Percentiles rank a stretch among this genome's conserved stretches.
Conservation (phyloP, 306 rosid species). For the Lablab purpureus region DNA sequence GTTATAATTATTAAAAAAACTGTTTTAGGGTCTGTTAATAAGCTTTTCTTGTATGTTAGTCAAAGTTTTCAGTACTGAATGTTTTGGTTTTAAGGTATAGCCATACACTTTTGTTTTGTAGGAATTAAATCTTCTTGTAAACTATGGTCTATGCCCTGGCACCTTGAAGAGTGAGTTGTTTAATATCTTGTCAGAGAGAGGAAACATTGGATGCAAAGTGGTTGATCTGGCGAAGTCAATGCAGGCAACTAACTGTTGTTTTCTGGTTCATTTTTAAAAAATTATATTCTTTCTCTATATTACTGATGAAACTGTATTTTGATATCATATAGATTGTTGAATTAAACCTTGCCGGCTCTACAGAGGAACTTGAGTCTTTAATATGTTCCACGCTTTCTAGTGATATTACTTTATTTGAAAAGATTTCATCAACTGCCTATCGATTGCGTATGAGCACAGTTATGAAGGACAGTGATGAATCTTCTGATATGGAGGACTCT, state of each 20-base stretch:
- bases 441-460: constrained; percentile 76
- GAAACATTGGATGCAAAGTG: constrained; percentile 82
- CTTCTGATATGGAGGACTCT: constrained; percentile 82
- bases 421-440: constrained; percentile 88
- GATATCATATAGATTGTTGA: constrained; percentile 71
- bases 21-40: not conserved
- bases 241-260: constrained; percentile 56
- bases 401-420: constrained; percentile 92
- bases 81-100: constrained; percentile 37
- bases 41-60: not conserved
- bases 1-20: no score
- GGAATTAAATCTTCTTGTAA: constrained; percentile 79
- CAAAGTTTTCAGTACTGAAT: not conserved
- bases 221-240: constrained; percentile 72
- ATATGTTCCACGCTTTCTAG: constrained; percentile 85
- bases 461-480: constrained; percentile 66
- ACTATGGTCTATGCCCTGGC: constrained; percentile 75
- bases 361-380: constrained; percentile 75
- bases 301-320: constrained; percentile 47
- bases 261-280: not conserved
- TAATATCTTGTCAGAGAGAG: constrained; percentile 73
- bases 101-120: constrained; percentile 42
- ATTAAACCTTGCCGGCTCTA: constrained; percentile 68
- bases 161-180: constrained; percentile 87
- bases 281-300: not conserved